phyloP scores from a whole-genome alignment of 495 filamentous ascomycete species.

The Neurospora sp. region DNA sequence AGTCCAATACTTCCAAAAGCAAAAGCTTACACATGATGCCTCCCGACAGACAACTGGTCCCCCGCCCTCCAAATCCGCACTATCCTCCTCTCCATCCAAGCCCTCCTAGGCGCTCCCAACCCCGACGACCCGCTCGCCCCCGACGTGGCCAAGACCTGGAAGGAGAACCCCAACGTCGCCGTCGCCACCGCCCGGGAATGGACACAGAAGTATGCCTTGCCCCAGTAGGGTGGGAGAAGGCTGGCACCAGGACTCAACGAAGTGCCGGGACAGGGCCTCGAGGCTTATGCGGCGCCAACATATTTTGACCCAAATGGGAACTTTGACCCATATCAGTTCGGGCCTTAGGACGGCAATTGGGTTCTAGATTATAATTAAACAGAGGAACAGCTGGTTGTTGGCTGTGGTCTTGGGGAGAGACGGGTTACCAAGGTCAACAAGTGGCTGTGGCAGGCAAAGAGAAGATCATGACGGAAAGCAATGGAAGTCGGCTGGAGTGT shows the following conservation, averaged over 20 bases:
- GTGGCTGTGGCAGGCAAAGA: not conserved
- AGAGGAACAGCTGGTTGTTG: not conserved
- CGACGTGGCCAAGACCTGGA: constrained; percentile 97
- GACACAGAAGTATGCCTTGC: constrained; percentile 63
- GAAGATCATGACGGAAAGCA: not conserved
- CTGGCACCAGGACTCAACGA: not conserved
- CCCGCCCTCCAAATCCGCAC: constrained; percentile 96
- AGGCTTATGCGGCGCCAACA: not conserved
- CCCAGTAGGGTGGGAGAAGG: constrained; percentile 9
- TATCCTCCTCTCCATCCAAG: constrained; percentile 94
- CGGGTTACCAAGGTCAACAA: not conserved
- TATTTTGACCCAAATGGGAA: not conserved
- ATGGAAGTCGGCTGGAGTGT: not conserved
- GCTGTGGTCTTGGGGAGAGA: not conserved
- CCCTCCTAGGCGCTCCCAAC: constrained; percentile 90
- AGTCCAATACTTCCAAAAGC: not conserved
- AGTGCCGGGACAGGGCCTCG: not conserved
- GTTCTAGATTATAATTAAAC: not conserved
- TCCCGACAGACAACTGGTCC: constrained; percentile 82
- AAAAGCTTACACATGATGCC: not conserved
- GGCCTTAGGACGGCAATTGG: not conserved
- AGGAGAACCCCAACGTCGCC: constrained; percentile 84
- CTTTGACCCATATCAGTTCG: not conserved
- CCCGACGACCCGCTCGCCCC: constrained; percentile 95
- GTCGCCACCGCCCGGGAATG: constrained; percentile 85